phyloP scores from a whole-genome alignment of 495 filamentous ascomycete species.

The Ramalina intermedia region DNA sequence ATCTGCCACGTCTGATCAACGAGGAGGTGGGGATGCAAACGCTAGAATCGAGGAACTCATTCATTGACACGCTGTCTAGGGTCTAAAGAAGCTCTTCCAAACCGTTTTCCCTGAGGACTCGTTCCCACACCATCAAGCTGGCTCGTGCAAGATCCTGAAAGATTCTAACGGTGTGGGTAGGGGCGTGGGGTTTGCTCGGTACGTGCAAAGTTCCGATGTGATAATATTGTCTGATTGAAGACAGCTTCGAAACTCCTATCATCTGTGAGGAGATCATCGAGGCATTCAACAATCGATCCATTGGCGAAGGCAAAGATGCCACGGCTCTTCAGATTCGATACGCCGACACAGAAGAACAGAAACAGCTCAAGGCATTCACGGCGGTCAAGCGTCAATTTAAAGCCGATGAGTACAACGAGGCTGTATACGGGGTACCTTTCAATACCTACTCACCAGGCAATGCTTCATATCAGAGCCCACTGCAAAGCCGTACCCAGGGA shows the following conservation, averaged over 20 bases:
- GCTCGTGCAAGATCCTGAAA: constrained; percentile 85
- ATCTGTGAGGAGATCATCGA: constrained; percentile 74
- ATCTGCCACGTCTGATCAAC: constrained; percentile 77
- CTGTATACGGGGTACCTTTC: constrained; percentile 18
- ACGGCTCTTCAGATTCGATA: constrained; percentile 85
- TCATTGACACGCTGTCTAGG: neutral
- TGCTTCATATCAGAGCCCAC: constrained; percentile 6
- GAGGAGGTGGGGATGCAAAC: constrained; percentile 50
- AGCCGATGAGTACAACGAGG: constrained; percentile 81
- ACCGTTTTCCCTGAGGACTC: constrained; percentile 47
- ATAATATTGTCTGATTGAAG: neutral
- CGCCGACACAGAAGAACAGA: constrained; percentile 91
- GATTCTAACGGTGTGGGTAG: constrained; percentile 82
- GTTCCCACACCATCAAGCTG: constrained; percentile 55
- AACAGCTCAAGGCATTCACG: constrained; percentile 85
- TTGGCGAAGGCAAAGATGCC: constrained; percentile 53
- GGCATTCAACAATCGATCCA: constrained; percentile 61
- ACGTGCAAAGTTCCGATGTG: constrained; percentile 11
- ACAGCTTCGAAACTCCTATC: constrained; percentile 73
- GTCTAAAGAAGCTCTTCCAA: constrained; percentile 8
- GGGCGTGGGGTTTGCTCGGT: constrained; percentile 96
- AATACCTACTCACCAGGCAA: neutral
- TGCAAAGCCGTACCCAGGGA: constrained; percentile 11
- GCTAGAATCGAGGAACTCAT: neutral
- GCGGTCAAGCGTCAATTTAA: constrained; percentile 86